Evolutionary conservation across 441 rosid genomes (phyloP).

Genomic region (Metrosideros polymorpha): DNA sequence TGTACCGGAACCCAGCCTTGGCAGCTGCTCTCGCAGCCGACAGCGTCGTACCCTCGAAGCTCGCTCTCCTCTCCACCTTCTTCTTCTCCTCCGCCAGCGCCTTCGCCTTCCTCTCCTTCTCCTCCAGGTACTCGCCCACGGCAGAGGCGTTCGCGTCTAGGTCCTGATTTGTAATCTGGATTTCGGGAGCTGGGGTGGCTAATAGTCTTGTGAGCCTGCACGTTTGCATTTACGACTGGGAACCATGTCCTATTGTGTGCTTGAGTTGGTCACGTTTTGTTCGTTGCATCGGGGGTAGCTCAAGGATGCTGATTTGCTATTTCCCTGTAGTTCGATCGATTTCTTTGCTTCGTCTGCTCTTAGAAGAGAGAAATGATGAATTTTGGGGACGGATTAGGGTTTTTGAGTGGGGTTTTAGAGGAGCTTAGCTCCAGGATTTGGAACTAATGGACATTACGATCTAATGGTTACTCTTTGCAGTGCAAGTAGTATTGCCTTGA

Average conservation of each 20-base stretch:
- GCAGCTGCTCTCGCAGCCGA: slow-evolving; percentile 69
- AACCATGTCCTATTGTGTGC: background rate
- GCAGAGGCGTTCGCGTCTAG: background rate
- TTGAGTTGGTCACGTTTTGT: background rate
- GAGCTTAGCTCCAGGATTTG: background rate
- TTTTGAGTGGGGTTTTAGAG: background rate
- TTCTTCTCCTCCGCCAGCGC: slow-evolving; percentile 53
- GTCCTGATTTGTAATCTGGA: background rate
- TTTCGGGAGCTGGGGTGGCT: background rate
- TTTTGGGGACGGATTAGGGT: background rate
- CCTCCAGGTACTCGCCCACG: slow-evolving; percentile 31
- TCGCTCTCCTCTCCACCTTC: slow-evolving; percentile 32
- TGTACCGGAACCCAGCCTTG: slow-evolving; percentile 66
- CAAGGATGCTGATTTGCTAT: background rate
- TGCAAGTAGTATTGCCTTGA: background rate
- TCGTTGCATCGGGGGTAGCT: background rate
- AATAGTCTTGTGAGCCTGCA: background rate
- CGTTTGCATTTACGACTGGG: background rate
- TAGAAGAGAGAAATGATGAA: background rate
- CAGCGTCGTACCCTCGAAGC: slow-evolving; percentile 65
- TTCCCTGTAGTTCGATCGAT: background rate
- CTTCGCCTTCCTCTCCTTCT: slow-evolving; percentile 38
- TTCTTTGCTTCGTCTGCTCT: background rate
- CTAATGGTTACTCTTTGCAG: background rate
- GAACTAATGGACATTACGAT: background rate